Evolutionary conservation across 2,329 filamentous ascomycete genomes (phyloP).

Genomic region (Diaporthe capsici): DNA sequence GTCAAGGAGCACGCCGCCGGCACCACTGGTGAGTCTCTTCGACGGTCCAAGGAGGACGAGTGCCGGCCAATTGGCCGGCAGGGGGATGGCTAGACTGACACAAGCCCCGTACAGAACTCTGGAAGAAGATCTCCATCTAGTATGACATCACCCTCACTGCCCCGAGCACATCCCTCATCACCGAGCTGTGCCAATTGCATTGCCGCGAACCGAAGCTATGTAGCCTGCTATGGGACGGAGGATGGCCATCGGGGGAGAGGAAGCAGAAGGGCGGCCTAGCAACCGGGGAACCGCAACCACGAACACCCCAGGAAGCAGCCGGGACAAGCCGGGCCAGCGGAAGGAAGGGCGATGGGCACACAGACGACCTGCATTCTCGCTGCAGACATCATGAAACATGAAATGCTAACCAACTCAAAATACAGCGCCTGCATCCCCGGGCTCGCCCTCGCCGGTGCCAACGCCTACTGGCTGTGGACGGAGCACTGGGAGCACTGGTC

Average conservation of each 20-base stretch:
- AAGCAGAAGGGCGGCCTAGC: neutral
- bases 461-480: conserved; percentile 92
- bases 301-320: neutral
- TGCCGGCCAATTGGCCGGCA: neutral
- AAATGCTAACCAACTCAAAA: conserved; percentile 26
- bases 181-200: conserved; percentile 1
- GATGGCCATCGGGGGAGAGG: neutral
- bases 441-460: conserved; percentile 79
- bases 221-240: neutral
- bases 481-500: conserved; percentile 98
- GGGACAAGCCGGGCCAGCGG: neutral
- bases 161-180: neutral
- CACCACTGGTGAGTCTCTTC: conserved; percentile 79
- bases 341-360: neutral
- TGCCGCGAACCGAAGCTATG: neutral
- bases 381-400: neutral
- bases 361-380: neutral
- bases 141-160: conserved; percentile 66
- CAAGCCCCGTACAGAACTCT: conserved; percentile 76
- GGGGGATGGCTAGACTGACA: conserved; percentile 50
- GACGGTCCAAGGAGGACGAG: neutral
- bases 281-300: neutral
- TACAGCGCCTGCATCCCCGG: conserved; percentile 80
- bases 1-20: conserved; percentile 91
- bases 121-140: conserved; percentile 97